These are phyloP conservation scores for Dactylis glomerata DNA, from an alignment of 176 grass and related monocot species.

Conservation along the genomic window DNA sequence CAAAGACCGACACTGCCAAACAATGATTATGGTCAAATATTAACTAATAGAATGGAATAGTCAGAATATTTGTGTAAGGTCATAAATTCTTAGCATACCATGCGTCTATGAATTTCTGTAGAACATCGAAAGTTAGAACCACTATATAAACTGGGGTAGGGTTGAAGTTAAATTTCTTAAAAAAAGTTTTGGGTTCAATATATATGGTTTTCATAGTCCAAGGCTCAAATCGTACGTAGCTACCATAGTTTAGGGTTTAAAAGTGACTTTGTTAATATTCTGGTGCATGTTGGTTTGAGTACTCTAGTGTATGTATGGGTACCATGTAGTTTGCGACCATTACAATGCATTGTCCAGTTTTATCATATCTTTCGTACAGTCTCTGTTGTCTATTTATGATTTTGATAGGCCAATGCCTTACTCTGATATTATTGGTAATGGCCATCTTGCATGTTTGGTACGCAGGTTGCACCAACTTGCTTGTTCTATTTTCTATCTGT, in stretches of 20 bases:
- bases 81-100: neutral
- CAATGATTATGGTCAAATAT: conserved; percentile 10
- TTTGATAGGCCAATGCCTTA: neutral
- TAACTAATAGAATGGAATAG: neutral
- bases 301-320: neutral
- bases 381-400: conserved; percentile 11
- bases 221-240: neutral
- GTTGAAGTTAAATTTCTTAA: neutral
- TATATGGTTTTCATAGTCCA: neutral
- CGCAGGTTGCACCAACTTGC: conserved; percentile 88
- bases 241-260: neutral
- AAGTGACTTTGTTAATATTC: neutral
- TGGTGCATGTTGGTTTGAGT: neutral
- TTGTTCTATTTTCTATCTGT: conserved; percentile 34
- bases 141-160: neutral
- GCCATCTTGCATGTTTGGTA: conserved; percentile 42
- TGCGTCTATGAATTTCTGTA: neutral
- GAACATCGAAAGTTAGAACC: neutral
- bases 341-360: neutral
- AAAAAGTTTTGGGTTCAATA: neutral
- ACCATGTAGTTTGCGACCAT: neutral
- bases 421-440: conserved; percentile 6
- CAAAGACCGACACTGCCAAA: conserved; percentile 66
- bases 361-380: neutral
- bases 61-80: neutral